Evolutionary conservation across 768 basidiomycete genomes (phyloP).

Genomic region (Amanita thiersii): DNA sequence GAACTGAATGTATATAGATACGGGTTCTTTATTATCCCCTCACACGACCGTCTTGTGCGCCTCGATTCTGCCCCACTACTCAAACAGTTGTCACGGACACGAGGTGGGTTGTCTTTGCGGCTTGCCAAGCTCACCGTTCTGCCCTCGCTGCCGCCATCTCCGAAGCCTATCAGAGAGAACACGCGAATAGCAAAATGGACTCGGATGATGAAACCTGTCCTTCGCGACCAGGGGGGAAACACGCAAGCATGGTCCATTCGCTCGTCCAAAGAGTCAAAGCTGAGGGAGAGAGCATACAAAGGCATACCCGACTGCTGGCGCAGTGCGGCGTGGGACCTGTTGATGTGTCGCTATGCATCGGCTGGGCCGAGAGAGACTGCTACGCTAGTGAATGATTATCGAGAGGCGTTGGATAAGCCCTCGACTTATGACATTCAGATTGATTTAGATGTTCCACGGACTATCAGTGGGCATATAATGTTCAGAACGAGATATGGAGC

Average conservation of each 20-base stretch:
- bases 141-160: slow-evolving; percentile 38
- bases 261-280: slow-evolving; percentile 55
- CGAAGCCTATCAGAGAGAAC: slow-evolving; percentile 52
- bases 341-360: slow-evolving; percentile 52
- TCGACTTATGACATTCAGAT: slow-evolving; percentile 94
- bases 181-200: slow-evolving; percentile 87
- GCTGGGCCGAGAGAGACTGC: slow-evolving; percentile 37
- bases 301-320: slow-evolving; percentile 97
- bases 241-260: slow-evolving; percentile 65
- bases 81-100: slow-evolving; percentile 44
- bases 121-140: slow-evolving; percentile 38
- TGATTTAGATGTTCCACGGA: slow-evolving; percentile 94
- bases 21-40: slow-evolving; percentile 78
- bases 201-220: slow-evolving; percentile 72
- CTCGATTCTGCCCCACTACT: slow-evolving; percentile 54
- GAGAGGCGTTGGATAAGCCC: slow-evolving; percentile 64
- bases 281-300: slow-evolving; percentile 78
- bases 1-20: slow-evolving; percentile 46
- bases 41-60: slow-evolving; percentile 78
- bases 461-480: slow-evolving; percentile 90
- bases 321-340: slow-evolving; percentile 81
- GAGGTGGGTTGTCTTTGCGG: slow-evolving; percentile 37
- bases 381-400: slow-evolving; percentile 41
- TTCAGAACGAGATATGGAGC: slow-evolving; percentile 94
- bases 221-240: slow-evolving; percentile 73